These are phyloP conservation scores for Paramecium primaurelia DNA, from an alignment of 73 alveolate species.

Conservation along the genomic window DNA sequence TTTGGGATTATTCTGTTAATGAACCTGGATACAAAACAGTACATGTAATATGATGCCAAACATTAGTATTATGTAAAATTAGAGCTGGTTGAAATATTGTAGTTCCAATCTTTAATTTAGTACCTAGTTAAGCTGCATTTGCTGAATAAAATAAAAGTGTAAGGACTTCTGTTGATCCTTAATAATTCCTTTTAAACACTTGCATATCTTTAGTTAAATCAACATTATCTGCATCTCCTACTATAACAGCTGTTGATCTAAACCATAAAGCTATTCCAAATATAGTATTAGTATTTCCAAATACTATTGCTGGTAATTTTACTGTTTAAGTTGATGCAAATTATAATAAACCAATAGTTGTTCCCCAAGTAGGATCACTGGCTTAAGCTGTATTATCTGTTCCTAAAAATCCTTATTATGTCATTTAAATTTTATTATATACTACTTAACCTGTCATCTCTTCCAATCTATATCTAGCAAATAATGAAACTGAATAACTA, in stretches of 20 bases:
- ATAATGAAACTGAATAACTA: not conserved
- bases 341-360: not conserved
- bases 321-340: not conserved
- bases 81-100: not conserved
- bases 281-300: not conserved
- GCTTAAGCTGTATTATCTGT: not conserved
- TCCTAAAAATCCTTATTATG: not conserved
- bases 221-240: not conserved
- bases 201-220: conserved; percentile 12
- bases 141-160: not conserved
- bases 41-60: conserved; percentile 1
- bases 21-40: conserved; percentile 12
- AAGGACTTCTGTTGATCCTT: conserved; percentile 31
- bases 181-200: not conserved
- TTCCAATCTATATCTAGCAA: conserved; percentile 25
- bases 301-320: not conserved
- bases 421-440: conserved; percentile 10
- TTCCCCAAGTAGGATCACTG: conserved; percentile 50
- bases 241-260: not conserved
- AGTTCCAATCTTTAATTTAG: conserved; percentile 6
- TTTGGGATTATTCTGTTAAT: not conserved
- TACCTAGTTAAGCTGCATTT: not conserved
- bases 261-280: conserved; percentile 30
- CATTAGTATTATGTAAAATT: not conserved
- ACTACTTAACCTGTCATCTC: conserved; percentile 6